A percentile compares a stretch with the other conserved stretches of the same genome.
Conservation (phyloP, 257 asterid species). For the Petunia secreta region DNA sequence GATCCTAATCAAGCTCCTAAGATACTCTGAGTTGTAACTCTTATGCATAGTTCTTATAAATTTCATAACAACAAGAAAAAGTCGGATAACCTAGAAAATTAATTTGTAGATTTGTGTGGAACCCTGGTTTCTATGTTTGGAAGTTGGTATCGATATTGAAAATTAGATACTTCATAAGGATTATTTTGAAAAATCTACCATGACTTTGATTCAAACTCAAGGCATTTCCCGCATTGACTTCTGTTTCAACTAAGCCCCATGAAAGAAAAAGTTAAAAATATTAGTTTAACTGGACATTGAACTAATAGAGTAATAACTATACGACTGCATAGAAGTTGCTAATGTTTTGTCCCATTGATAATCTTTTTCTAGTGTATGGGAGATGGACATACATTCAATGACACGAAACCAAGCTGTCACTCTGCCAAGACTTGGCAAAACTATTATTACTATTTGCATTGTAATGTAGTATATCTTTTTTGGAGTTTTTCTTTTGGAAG, state of each 20-base stretch:
- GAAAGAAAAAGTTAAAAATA: conserved; percentile 1
- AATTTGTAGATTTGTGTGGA: not conserved
- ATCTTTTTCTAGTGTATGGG: conserved; percentile 36
- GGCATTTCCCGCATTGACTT: conserved; percentile 36
- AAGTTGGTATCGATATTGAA: not conserved
- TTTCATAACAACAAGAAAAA: not conserved
- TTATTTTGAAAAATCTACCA: not conserved
- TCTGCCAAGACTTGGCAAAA: conserved; percentile 27
- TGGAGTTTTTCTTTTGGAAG: conserved; percentile 50
- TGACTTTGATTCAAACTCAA: not conserved
- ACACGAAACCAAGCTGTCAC: conserved; percentile 50
- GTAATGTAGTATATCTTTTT: conserved; percentile 34
- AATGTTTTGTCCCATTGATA: conserved; percentile 41
- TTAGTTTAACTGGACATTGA: conserved; percentile 23
- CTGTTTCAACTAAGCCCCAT: conserved; percentile 35
- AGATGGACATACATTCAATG: conserved; percentile 43
- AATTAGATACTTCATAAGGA: not conserved
- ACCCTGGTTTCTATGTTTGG: conserved; percentile 11
- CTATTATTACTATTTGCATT: conserved; percentile 29
- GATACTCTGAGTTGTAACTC: not conserved
- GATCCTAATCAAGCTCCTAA: conserved; percentile 3
- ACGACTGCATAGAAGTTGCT: conserved; percentile 37
- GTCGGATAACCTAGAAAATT: not conserved
- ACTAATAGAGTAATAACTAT: conserved; percentile 23
- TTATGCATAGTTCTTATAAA: not conserved